Base-by-base conservation (phyloP, 1,284 basidiomycete species). In the Cryptococcus sp. region DNA sequence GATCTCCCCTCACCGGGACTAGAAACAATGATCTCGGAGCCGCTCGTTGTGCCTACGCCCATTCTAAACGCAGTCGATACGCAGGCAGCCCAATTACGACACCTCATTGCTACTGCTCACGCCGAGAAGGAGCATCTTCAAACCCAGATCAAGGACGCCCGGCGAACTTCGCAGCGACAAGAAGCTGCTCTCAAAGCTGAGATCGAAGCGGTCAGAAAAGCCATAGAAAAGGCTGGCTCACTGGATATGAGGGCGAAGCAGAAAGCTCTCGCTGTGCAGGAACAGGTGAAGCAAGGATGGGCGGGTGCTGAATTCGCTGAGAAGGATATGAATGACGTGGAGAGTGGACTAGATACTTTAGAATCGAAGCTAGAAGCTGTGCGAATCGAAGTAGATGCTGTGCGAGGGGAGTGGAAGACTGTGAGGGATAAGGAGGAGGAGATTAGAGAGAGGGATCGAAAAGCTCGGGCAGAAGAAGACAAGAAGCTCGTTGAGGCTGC, bases 241-340 rank as follows among this genome's bases (percentile, higher is more conserved):
- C 67, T 74, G 61, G 77, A 79, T 61, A 57, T 75, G 53, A 61
- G 77, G 38, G 73, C 74, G 20, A 73, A 75, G 58, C 77, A 79
- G 50, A 79, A 79, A 57, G 70, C 73, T 37, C 58, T 79, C 26
- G 77, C 77, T 5, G 54, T 78, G 26, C 76, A 79, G 57, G 76
- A 79, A 55, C 77, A 79, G 57, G 77, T 78, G 48, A 79, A 79
- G 58, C 77, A 79, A 57, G 77, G 69, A 7, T 75, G 72, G 66
- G 73, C 74, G 0, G 76, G 65, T 0, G 72, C 76, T 0, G 73
- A 77, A 46, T 50, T 65, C 4, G 74, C 76, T 2, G 75, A 75
- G 41, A 61, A 65, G 41, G 74, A 78, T 57, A 59, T 69, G 5
- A 62, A 48, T 13, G 62, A 58, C 11, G 73, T 77, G 13, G 67